Conservation (phyloP, 2,329 filamentous ascomycete genomes). For the Hirsutella rhossiliensis region DNA sequence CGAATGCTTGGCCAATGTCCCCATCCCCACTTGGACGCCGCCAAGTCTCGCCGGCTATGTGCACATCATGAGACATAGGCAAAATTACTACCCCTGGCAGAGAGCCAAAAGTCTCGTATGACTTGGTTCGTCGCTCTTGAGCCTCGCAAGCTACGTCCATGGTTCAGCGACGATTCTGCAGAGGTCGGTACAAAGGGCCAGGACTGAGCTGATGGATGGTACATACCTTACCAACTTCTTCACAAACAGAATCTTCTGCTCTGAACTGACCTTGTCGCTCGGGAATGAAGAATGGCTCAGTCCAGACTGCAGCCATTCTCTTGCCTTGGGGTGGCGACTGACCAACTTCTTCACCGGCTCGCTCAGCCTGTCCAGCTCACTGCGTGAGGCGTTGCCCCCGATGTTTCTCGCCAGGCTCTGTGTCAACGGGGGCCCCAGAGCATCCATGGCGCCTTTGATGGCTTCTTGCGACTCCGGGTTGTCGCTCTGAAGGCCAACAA, state of each 20-base stretch:
- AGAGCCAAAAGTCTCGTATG: slow-evolving; percentile 62
- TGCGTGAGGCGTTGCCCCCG: slow-evolving; percentile 55
- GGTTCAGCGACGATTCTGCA: too few relatives aligned
- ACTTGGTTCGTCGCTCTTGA: slow-evolving; percentile 52
- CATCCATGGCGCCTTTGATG: slow-evolving; percentile 37
- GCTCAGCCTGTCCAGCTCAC: slow-evolving; percentile 58
- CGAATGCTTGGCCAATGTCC: too few relatives aligned
- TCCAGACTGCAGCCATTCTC: slow-evolving; percentile 50
- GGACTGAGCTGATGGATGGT: neutral
- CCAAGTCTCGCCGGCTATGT: neutral
- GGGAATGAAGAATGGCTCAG: slow-evolving; percentile 44
- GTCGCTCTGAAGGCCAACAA: slow-evolving; percentile 35
- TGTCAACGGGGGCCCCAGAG: slow-evolving; percentile 49
- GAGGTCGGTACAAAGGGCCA: neutral
- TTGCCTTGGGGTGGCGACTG: slow-evolving; percentile 39
- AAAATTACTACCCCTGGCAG: slow-evolving; percentile 49
- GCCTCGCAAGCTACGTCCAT: slow-evolving; percentile 44
- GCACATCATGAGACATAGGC: slow-evolving; percentile 40
- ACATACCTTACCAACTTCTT: slow-evolving; percentile 50
- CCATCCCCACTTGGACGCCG: too few relatives aligned
- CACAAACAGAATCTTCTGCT: slow-evolving; percentile 52
- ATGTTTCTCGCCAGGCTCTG: slow-evolving; percentile 52
- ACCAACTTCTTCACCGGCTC: slow-evolving; percentile 62
- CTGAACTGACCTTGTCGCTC: slow-evolving; percentile 41
- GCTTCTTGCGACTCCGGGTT: slow-evolving; percentile 28